Conservation (phyloP, 371 early-diverging fungal genomes). For the Syncephalastrum racemosum region DNA sequence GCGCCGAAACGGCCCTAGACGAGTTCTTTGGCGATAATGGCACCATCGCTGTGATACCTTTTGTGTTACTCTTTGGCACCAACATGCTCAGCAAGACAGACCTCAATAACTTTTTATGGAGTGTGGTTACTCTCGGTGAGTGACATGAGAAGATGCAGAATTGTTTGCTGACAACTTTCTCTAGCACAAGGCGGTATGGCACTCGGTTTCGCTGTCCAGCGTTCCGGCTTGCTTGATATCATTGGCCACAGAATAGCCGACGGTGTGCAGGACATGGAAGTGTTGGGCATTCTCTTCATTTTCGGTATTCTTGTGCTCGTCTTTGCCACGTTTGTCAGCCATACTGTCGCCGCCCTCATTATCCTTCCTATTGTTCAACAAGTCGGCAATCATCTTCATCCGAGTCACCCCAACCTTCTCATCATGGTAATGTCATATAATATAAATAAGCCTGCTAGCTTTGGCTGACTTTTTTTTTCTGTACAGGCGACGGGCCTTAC, state of each 20-base stretch:
- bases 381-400: conserved; percentile 63
- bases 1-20: conserved; percentile 70
- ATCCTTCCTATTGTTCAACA: conserved; percentile 75
- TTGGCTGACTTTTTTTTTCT: not conserved
- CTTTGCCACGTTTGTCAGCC: conserved; percentile 88
- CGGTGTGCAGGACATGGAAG: conserved; percentile 56
- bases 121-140: conserved; percentile 67
- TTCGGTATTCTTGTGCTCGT: conserved; percentile 67
- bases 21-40: conserved; percentile 87
- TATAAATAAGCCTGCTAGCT: not conserved
- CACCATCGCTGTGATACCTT: conserved; percentile 85
- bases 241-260: conserved; percentile 51
- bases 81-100: conserved; percentile 92
- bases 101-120: conserved; percentile 89
- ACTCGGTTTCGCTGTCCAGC: conserved; percentile 84
- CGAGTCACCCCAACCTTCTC: conserved; percentile 77
- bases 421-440: conserved; percentile 66
- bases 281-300: conserved; percentile 63
- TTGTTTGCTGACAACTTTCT: conserved; percentile 18
- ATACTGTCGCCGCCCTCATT: conserved; percentile 87
- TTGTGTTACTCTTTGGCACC: conserved; percentile 85
- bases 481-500: conserved; percentile 62
- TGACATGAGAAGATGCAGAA: not conserved
- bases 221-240: conserved; percentile 74
- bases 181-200: conserved; percentile 92